phyloP scores from a whole-genome alignment of 2,329 filamentous ascomycete species.

The Aspergillus hiratsukae region DNA sequence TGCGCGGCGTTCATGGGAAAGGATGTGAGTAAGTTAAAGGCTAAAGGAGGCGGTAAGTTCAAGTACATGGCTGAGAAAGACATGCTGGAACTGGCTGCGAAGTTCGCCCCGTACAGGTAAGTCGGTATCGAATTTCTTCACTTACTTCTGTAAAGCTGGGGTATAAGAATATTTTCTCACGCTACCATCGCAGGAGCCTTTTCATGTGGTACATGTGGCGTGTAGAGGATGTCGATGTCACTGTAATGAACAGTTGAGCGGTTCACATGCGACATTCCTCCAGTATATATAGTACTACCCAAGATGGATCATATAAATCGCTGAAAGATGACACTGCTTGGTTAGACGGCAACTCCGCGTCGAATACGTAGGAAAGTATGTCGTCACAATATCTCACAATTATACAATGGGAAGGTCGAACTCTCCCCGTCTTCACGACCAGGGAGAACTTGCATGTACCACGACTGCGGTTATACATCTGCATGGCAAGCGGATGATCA shows the following conservation, averaged over 20 bases:
- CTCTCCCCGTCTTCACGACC: not conserved
- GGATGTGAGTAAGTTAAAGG: slow-evolving; percentile 79
- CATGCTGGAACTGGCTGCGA: slow-evolving; percentile 76
- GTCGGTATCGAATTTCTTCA: slow-evolving; percentile 16
- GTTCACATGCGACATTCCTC: not conserved
- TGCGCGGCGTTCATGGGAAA: slow-evolving; percentile 84
- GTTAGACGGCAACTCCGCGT: not conserved
- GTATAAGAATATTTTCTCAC: slow-evolving; percentile 12
- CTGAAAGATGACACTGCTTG: not conserved
- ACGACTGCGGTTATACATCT: too few species aligned
- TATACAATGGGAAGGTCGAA: not conserved
- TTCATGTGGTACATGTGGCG: slow-evolving; percentile 99
- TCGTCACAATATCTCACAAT: not conserved
- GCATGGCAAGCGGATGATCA: slow-evolving; percentile 6
- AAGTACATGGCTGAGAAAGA: slow-evolving; percentile 96
- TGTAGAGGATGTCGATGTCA: slow-evolving; percentile 71
- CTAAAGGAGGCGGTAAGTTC: slow-evolving; percentile 78
- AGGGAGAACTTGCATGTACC: not conserved
- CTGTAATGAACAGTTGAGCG: slow-evolving; percentile 38
- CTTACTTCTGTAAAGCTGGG: not conserved
- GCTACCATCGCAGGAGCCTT: slow-evolving; percentile 56
- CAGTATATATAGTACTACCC: not conserved
- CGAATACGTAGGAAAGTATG: not conserved
- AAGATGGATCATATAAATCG: not conserved
- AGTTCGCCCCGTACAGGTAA: slow-evolving; percentile 75